Conservation (phyloP, 345 rosid species). For the Excoecaria cochinchinensis region DNA sequence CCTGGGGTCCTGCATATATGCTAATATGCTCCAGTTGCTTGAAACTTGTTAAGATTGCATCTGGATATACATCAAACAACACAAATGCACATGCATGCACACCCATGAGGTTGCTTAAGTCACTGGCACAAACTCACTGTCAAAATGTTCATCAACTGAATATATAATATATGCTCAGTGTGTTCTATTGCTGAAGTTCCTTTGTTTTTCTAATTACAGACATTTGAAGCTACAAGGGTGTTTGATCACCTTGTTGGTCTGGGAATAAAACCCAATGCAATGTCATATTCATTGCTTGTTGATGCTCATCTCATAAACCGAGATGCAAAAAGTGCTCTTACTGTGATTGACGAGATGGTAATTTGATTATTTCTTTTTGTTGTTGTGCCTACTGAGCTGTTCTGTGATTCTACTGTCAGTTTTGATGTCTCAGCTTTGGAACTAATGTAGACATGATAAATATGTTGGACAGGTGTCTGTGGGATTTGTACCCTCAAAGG, state of each 20-base stretch:
- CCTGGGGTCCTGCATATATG: neutral
- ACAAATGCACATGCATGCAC: neutral
- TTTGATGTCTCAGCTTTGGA: neutral
- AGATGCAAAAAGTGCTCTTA: slow-evolving; percentile 77
- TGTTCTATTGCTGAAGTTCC: slow-evolving; percentile 15
- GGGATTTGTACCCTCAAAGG: slow-evolving; percentile 83
- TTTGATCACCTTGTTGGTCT: slow-evolving; percentile 69
- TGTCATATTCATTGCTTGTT: slow-evolving; percentile 73
- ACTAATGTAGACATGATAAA: slow-evolving; percentile 11
- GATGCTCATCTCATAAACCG: slow-evolving; percentile 88
- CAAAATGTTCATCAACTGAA: neutral
- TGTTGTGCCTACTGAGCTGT: neutral
- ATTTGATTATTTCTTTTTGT: slow-evolving; percentile 10
- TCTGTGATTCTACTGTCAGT: slow-evolving; percentile 2
- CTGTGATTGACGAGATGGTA: slow-evolving; percentile 75
- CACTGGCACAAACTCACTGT: neutral
- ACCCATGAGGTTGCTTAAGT: neutral
- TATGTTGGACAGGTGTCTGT: slow-evolving; percentile 51
- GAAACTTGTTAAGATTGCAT: neutral
- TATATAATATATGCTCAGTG: slow-evolving; percentile 7
- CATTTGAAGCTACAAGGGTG: slow-evolving; percentile 80
- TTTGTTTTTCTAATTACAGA: slow-evolving; percentile 45
- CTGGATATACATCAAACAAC: neutral
- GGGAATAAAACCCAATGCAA: slow-evolving; percentile 81
- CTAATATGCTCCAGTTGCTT: neutral